phyloP scores from a whole-genome alignment of 2,329 filamentous ascomycete species.

The Pestalotiopsis sp. region DNA sequence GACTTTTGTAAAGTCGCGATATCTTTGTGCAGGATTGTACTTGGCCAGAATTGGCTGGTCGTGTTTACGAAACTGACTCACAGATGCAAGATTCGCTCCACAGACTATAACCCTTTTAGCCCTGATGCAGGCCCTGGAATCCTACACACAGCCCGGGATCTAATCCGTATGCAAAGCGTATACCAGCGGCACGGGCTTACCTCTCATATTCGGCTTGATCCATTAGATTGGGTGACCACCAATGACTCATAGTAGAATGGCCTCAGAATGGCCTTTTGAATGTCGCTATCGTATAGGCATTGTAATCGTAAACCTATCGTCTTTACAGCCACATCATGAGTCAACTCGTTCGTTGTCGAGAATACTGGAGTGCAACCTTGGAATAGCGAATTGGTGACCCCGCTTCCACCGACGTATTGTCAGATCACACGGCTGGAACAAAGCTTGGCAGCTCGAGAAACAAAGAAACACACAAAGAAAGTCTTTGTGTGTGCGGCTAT shows the following conservation, averaged over 20 bases:
- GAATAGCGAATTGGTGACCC: neutral
- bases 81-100: neutral
- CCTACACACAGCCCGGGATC: neutral
- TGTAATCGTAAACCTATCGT: no score
- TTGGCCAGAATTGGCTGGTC: neutral
- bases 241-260: no score
- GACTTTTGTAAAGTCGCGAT: neutral
- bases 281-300: no score
- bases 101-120: neutral
- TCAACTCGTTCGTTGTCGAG: no score
- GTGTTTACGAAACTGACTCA: neutral
- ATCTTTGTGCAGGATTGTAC: neutral
- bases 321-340: no score
- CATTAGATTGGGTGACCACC: no score
- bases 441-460: neutral
- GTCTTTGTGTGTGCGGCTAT: no score
- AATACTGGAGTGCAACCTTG: neutral
- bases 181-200: neutral
- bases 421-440: neutral
- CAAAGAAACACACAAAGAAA: neutral
- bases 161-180: neutral
- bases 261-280: no score
- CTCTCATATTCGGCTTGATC: neutral
- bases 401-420: neutral
- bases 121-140: neutral